Conservation (phyloP, 1,139 yeast species). For the Debaryomyces sp. region DNA sequence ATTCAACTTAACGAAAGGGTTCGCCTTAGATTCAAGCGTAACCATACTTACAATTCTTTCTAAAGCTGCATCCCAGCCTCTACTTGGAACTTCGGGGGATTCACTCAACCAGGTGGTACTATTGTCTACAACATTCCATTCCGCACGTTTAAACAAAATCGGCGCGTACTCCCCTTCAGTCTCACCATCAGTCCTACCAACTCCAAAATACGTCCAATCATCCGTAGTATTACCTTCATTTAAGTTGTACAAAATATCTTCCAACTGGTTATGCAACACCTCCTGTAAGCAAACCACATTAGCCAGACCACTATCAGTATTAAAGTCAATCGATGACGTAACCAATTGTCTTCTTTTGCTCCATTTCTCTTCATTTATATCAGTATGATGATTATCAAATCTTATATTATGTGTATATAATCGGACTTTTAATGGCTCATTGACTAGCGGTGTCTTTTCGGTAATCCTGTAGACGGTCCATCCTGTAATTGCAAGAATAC, state of each 20-base stretch:
- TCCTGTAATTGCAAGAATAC: neutral
- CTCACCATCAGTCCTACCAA: conserved; percentile 50
- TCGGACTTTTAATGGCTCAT: conserved; percentile 29
- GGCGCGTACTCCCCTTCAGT: conserved; percentile 51
- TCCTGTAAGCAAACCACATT: conserved; percentile 56
- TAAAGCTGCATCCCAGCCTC: conserved; percentile 54
- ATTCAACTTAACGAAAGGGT: conserved; percentile 33
- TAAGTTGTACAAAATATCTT: conserved; percentile 43
- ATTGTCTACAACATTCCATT: conserved; percentile 39
- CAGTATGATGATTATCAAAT: conserved; percentile 39
- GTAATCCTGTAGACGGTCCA: conserved; percentile 1
- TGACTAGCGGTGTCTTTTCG: neutral
- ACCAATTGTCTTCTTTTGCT: conserved; percentile 37
- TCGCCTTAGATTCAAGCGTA: conserved; percentile 23
- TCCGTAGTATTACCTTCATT: conserved; percentile 22
- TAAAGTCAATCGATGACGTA: conserved; percentile 39
- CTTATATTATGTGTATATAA: conserved; percentile 59
- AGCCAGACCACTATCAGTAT: conserved; percentile 34
- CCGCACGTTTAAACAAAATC: conserved; percentile 35
- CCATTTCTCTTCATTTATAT: conserved; percentile 49
- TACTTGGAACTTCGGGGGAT: conserved; percentile 50
- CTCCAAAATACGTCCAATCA: conserved; percentile 48
- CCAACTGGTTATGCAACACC: conserved; percentile 53
- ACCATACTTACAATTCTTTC: conserved; percentile 46
- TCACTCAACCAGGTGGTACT: conserved; percentile 47